A percentile compares a stretch with the other conserved stretches of the same genome.
These are phyloP conservation scores for Ocimum tenuiflorum DNA, from an alignment of 257 asterid species.

Conservation along the genomic window DNA sequence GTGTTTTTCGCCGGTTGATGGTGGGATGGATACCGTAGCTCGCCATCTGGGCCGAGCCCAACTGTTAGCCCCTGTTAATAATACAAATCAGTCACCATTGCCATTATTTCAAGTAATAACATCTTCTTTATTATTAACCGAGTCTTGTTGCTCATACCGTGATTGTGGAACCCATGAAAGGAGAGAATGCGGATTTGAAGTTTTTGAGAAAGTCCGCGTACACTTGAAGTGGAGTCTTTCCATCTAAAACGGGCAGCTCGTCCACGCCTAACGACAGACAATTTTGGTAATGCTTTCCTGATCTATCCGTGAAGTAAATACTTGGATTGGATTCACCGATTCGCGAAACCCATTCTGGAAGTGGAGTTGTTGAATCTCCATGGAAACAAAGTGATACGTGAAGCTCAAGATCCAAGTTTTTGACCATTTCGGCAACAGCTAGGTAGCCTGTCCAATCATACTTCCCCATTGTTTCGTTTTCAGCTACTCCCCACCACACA, in stretches of 20 bases:
- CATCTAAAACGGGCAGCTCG: conserved; percentile 67
- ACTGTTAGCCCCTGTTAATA: conserved; percentile 52
- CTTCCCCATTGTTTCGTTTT: conserved; percentile 54
- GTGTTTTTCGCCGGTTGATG: conserved; percentile 26
- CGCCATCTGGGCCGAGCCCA: conserved; percentile 91
- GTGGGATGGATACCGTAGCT: conserved; percentile 75
- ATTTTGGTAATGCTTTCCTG: conserved; percentile 48
- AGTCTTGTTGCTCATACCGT: conserved; percentile 34
- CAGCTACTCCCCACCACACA: conserved; percentile 91
- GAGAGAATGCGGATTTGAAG: conserved; percentile 55
- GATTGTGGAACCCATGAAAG: conserved; percentile 64
- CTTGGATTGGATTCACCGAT: conserved; percentile 52
- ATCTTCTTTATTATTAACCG: neutral
- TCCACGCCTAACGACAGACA: conserved; percentile 69
- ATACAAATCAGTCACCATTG: conserved; percentile 6
- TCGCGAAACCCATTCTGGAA: conserved; percentile 65
- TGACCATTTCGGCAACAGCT: conserved; percentile 55
- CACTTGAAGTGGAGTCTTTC: conserved; percentile 68
- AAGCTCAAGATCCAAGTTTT: conserved; percentile 56
- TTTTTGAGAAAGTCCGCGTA: conserved; percentile 53
- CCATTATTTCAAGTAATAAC: neutral
- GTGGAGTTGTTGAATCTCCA: conserved; percentile 38
- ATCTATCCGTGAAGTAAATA: conserved; percentile 54
- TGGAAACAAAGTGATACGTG: conserved; percentile 68
- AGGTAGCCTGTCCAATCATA: conserved; percentile 74